Conservation (phyloP, 2,329 filamentous ascomycete species). For the Botrytis deweyae region DNA sequence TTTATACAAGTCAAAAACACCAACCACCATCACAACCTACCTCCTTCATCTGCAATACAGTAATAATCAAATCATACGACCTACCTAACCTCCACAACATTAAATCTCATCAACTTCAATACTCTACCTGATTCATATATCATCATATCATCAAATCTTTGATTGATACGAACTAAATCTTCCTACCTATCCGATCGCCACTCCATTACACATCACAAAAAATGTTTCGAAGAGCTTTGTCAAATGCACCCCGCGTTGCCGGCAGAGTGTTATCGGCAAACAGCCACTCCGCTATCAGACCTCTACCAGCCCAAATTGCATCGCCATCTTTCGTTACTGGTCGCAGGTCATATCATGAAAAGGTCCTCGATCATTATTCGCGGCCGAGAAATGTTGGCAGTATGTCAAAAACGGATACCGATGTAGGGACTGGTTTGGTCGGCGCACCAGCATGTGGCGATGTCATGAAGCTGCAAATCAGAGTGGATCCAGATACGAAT, state of each 20-base stretch:
- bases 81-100: neutral
- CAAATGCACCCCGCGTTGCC: conserved; percentile 35
- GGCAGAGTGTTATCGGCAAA: conserved; percentile 36
- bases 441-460: conserved; percentile 88
- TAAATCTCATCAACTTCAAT: neutral
- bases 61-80: neutral
- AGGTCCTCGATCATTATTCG: conserved; percentile 77
- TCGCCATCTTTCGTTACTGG: conserved; percentile 33
- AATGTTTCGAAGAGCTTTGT: conserved; percentile 39
- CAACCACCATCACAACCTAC: neutral
- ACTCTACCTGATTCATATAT: neutral
- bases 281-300: conserved; percentile 31
- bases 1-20: neutral
- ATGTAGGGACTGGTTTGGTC: conserved; percentile 89
- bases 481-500: conserved; percentile 83
- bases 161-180: neutral
- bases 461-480: conserved; percentile 92
- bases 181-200: conserved; percentile 10
- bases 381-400: conserved; percentile 76
- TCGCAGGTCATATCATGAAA: conserved; percentile 40
- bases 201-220: conserved; percentile 1
- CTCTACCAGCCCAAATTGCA: conserved; percentile 29
- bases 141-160: conserved; percentile 6
- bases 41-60: neutral
- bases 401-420: conserved; percentile 73